Percentiles rank a stretch among this genome's conserved stretches.
Conservation (phyloP, 2,329 filamentous ascomycete species). For the Colletotrichum salicis region DNA sequence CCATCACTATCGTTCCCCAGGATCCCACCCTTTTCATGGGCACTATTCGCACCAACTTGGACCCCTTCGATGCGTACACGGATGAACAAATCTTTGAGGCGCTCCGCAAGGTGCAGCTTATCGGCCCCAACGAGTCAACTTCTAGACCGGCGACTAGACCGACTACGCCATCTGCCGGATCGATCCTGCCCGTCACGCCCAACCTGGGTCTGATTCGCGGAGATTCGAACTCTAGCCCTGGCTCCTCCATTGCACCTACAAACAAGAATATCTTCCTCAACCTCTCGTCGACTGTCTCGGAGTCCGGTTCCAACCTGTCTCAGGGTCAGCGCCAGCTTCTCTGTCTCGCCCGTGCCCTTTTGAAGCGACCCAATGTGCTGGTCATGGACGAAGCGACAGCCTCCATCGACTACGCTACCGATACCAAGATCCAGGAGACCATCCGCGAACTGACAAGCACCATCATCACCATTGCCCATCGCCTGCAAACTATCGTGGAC, state of each 20-base stretch:
- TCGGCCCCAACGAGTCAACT: slow-evolving; percentile 67
- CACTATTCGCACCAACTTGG: slow-evolving; percentile 90
- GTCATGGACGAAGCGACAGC: slow-evolving; percentile 99
- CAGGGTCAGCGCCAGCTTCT: slow-evolving; percentile 96
- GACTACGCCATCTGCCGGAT: slow-evolving; percentile 40
- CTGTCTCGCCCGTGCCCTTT: slow-evolving; percentile 90
- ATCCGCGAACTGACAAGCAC: slow-evolving; percentile 94
- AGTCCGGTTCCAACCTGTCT: slow-evolving; percentile 93
- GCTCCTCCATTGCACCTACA: slow-evolving; percentile 56
- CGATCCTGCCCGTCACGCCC: slow-evolving; percentile 33
- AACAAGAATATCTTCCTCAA: slow-evolving; percentile 98
- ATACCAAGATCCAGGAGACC: slow-evolving; percentile 95
- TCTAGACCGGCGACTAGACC: slow-evolving; percentile 38
- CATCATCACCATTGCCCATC: slow-evolving; percentile 95
- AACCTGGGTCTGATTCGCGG: slow-evolving; percentile 24
- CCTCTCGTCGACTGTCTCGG: slow-evolving; percentile 82
- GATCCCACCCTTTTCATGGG: slow-evolving; percentile 95
- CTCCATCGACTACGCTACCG: slow-evolving; percentile 95
- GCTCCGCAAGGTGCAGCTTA: slow-evolving; percentile 87
- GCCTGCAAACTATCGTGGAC: slow-evolving; percentile 95
- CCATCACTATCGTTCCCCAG: slow-evolving; percentile 97
- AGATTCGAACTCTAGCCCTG: slow-evolving; percentile 24
- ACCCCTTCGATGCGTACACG: slow-evolving; percentile 89
- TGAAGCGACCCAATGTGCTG: slow-evolving; percentile 91
- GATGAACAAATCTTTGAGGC: slow-evolving; percentile 91